phyloP scores from a whole-genome alignment of 768 basidiomycete species.

The Pholiota molesta region DNA sequence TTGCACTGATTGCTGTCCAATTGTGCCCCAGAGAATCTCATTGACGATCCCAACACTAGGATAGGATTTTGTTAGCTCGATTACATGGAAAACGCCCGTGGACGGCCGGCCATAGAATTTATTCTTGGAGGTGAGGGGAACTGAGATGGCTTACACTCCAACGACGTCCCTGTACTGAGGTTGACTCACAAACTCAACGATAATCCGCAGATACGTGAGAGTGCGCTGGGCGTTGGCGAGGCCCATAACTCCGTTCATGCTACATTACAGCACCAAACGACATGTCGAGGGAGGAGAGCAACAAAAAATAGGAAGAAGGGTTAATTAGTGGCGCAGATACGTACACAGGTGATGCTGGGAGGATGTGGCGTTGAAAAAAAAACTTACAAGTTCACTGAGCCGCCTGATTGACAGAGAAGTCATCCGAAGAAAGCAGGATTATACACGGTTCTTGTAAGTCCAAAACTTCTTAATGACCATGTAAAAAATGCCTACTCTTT shows the following conservation, averaged over 20 bases:
- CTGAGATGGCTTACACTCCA: constrained; percentile 46
- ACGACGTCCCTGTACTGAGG: constrained; percentile 77
- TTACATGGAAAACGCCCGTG: not conserved
- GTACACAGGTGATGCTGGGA: constrained; percentile 13
- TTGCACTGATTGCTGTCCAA: constrained; percentile 50
- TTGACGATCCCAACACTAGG: constrained; percentile 61
- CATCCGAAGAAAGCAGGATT: constrained; percentile 6
- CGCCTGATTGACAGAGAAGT: constrained; percentile 34
- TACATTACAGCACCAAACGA: constrained; percentile 19
- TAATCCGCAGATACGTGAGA: constrained; percentile 77
- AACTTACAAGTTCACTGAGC: constrained; percentile 63
- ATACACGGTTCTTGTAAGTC: constrained; percentile 11
- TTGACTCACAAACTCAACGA: constrained; percentile 86
- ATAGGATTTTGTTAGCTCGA: constrained; percentile 13
- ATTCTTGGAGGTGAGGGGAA: constrained; percentile 7
- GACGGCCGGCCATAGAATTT: not conserved
- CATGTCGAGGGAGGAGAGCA: constrained; percentile 4
- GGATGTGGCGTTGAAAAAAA: constrained; percentile 14
- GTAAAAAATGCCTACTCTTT: constrained; percentile 26
- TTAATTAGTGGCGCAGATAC: constrained; percentile 20
- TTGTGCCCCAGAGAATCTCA: constrained; percentile 60
- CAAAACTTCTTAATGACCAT: not conserved
- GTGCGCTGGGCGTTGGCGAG: constrained; percentile 87
- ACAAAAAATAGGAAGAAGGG: constrained; percentile 16
- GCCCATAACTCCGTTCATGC: constrained; percentile 83